Evolutionary conservation across 2,329 filamentous ascomycete species (phyloP), one percentile per base, ranked within the genome.

Genomic region (Didymella pomorum): DNA sequence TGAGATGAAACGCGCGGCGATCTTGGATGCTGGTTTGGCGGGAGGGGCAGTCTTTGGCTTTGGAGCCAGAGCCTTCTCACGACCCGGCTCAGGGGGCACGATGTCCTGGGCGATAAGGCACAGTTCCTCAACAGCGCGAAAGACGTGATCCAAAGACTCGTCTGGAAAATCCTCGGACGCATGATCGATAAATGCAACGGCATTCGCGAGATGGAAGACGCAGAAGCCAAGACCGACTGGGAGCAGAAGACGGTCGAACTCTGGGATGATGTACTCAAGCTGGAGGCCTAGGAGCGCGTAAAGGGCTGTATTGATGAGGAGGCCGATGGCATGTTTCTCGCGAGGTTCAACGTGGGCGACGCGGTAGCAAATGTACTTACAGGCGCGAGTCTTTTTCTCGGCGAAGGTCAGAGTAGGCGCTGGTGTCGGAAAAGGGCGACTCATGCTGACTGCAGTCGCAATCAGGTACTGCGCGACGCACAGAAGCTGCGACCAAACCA

Each of bases 1-100:
- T 2, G 58, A 56, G 44, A 53, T 50, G 14, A 50, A 52, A 14
- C 31, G 49, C 4, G 47, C 29, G 8, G 29, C 51, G 16, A 60
- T 44, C 29, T 52, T 52, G 21, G 56, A 60, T 0, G 52, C 47
- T 4, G 46, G 51, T 10, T 31, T 51, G 16, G 23, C 6, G 12
- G 11, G 8, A 20, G 11, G 11, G 12, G 25, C 9, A 10, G n/a
- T 10, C 16, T 4, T 31, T 28, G 35, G 20, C 37, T 39, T 41
- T 25, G 20, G 12, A 23, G 39, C 16, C 2, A 18, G 18, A 18
- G n/a, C 3, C 8, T 39, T 39, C 7, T 6, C 12, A 9, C 3
- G 37, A 14, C 20, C 20, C 4, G 10, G 20, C 20, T 23, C 37
- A 23, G 37, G 20, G n/a, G 20, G 6, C 1, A 45, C 29, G n/a